Evolutionary conservation across 2,329 filamentous ascomycete species (phyloP), one percentile per base, ranked within the genome.

Genomic region (Calonectria ilicicola): DNA sequence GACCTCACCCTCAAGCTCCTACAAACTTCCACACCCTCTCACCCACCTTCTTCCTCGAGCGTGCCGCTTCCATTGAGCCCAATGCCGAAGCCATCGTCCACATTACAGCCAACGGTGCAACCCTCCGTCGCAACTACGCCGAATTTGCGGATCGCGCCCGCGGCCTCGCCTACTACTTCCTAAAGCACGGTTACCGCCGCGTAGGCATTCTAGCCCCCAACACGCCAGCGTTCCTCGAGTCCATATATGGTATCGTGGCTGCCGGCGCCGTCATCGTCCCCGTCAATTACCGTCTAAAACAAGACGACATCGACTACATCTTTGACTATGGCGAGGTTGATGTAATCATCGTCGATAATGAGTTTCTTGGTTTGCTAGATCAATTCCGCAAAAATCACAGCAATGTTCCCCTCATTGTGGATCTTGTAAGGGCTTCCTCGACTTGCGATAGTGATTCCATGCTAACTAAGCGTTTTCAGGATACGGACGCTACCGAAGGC

Each of bases 161-260:
- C 49, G 97, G 96, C 0, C 86, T 99, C 21, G 96, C 95, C 17
- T 98, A 98, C 84, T 98, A 93, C 82, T 82, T 99, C 69, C 90
- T 90, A 77, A 94, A 94, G 82, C 91, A 94, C 80, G 89, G 90
- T 5, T 92, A 91, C 80, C 93, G 91, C 79, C 90, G 94, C 72
- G 93, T 98, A 7, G 97, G 97, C 8, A 93, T 99, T 60, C 87
- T 99, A 14, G 93, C 92, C 10, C 94, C 97, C 3, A 99, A 99
- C 82, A 99, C 97, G 1, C 97, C 97, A 0, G 96, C 96, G 0
- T 98, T 98, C 79, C 87, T 99, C 32, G 96, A 98, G 85, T 91
- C 92, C 8, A 94, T 98, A 74, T 99, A 95, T 81, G 97, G 94
- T 2, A 93, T 98, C 77, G 93, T 92, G 1, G 96, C 94, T 1